These are phyloP conservation scores for Kodamaea kakaduensis DNA, from an alignment of 805 yeast genomes.

Conservation along the genomic window DNA sequence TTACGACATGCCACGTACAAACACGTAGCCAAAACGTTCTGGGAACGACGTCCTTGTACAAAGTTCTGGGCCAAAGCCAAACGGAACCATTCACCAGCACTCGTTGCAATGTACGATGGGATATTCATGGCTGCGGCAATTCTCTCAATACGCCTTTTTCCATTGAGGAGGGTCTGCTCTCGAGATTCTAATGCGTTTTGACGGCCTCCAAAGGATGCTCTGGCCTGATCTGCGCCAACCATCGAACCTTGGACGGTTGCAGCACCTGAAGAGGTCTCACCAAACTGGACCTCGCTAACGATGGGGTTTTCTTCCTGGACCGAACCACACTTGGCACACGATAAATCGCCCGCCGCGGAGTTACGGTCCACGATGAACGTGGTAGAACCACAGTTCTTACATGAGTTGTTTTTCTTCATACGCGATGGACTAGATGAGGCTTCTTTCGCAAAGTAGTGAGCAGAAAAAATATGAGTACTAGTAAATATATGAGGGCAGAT, in stretches of 20 bases:
- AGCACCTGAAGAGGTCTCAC: conserved; percentile 89
- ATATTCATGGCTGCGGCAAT: conserved; percentile 77
- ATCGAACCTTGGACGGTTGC: conserved; percentile 95
- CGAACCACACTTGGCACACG: conserved; percentile 79
- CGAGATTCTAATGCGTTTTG: conserved; percentile 78
- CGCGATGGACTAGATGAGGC: too few relatives aligned
- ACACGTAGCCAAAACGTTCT: conserved; percentile 93
- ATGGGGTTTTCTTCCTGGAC: conserved; percentile 91
- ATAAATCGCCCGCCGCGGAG: conserved; percentile 60
- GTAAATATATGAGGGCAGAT: too few relatives aligned
- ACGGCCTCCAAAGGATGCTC: conserved; percentile 65
- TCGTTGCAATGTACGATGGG: conserved; percentile 79
- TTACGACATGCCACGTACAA: conserved; percentile 91
- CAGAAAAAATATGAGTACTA: too few relatives aligned
- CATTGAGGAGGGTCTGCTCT: conserved; percentile 84
- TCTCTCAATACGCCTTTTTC: conserved; percentile 69
- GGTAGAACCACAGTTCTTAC: conserved; percentile 25
- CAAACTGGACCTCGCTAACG: conserved; percentile 92
- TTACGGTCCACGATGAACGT: conserved; percentile 20
- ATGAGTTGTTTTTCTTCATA: conserved; percentile 9
- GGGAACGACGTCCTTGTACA: conserved; percentile 96
- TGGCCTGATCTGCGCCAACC: conserved; percentile 80
- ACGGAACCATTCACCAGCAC: conserved; percentile 86
- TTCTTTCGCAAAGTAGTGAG: too few relatives aligned
- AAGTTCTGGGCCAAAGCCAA: conserved; percentile 83